A percentile compares a stretch with the other conserved stretches of the same genome.
Evolutionary conservation across 2,329 filamentous ascomycete genomes (phyloP).

Genomic region (Diaporthe ampelina): DNA sequence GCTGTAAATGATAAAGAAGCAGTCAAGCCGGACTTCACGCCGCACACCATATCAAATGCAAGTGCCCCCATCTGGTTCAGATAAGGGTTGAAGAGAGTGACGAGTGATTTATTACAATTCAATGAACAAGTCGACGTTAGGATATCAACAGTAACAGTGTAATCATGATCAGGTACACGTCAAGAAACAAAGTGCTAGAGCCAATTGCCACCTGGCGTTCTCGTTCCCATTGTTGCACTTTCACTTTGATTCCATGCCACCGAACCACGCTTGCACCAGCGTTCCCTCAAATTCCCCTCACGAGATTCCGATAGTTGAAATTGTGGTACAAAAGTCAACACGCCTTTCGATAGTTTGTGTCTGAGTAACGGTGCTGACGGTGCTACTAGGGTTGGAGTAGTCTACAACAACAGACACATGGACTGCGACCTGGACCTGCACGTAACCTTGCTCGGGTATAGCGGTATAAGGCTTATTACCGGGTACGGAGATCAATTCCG

Average conservation of each 20-base stretch:
- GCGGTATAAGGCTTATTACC: not conserved
- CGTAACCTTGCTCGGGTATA: constrained; percentile 11
- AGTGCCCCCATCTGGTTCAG: too few relatives aligned
- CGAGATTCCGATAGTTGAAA: not conserved
- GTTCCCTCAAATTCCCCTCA: not conserved
- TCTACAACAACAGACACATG: not conserved
- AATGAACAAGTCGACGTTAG: too few relatives aligned
- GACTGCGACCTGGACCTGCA: constrained; percentile 1
- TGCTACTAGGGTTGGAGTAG: not conserved
- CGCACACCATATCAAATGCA: too few relatives aligned
- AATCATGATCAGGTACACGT: too few relatives aligned
- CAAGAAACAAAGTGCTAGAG: too few relatives aligned
- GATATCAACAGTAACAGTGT: too few relatives aligned
- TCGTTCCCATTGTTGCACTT: not conserved
- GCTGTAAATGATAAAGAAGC: too few relatives aligned
- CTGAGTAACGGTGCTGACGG: constrained; percentile 7
- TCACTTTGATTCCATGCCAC: not conserved
- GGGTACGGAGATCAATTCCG: not conserved
- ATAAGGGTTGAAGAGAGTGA: too few relatives aligned
- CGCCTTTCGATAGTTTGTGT: not conserved
- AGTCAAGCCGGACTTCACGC: too few relatives aligned
- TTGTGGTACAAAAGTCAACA: constrained; percentile 10
- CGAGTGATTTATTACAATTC: too few relatives aligned
- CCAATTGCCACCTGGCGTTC: too few relatives aligned
- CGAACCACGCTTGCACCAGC: not conserved